Evolutionary conservation across 768 basidiomycete species (phyloP), one percentile per base, ranked within the genome.

Genomic region (Scleroderma bovista): DNA sequence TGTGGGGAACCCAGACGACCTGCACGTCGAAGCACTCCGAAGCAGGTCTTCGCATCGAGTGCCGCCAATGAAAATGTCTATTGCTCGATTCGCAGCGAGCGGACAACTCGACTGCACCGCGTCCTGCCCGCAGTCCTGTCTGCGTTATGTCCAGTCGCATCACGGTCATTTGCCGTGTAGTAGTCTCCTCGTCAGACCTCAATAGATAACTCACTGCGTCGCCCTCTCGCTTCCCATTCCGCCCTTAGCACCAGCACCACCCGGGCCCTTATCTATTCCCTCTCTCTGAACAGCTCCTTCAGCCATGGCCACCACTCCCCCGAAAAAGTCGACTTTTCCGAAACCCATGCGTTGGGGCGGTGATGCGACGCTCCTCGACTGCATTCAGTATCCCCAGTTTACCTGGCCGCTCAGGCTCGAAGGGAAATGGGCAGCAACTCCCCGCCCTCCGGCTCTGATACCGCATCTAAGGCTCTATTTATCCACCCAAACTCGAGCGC

Each of bases 311-410:
- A 54, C 43, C 23, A 64, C 60, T 44, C 61, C 62, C 19, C 58
- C 62, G 46, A 76, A 70, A 60, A 67, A 67, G 49, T 57, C 56
- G 2, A 71, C 76, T 40, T 72, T 77, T 60, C 82, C n/a, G n/a
- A n/a, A n/a, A 84, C 66, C 66, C 72, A 36, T 81, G 84, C 44
- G 76, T 86, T 69, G 79, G 79, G 44, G 74, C 72, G 43, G 77
- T 71, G 46, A 72, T 84, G 61, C 76, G 82, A 8, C 80, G 83
- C 46, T 76, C 82, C 3, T 85, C 84, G 16, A 76, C 79, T 3
- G 68, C 75, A 9, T 72, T 84, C 52, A 65, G 67, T 36, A 68
- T 80, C 36, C 66, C 66, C 17, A 54, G 57, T 33, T n/a, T 53
- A 65, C 78, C 44, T 43, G 54, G 58, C 48, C 72, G 54, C 48